A percentile compares a stretch with the other conserved stretches of the same genome.
These are phyloP conservation scores for Rhynchosporium graminicola DNA, from an alignment of 2,329 filamentous ascomycete genomes.

Conservation along the genomic window DNA sequence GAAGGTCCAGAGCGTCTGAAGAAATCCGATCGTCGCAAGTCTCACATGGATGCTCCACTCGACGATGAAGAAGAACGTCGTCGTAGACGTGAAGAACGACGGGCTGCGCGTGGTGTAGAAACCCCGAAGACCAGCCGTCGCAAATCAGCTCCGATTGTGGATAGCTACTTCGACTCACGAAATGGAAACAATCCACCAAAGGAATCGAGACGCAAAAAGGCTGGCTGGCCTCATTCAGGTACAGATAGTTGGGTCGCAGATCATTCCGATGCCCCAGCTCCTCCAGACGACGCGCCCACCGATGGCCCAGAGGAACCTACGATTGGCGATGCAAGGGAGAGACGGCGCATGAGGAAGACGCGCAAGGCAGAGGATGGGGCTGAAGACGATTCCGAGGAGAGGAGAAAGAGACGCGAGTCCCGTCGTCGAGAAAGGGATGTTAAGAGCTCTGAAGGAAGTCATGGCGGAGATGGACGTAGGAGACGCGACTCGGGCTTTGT, in stretches of 20 bases:
- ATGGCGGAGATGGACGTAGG: conserved; percentile 34
- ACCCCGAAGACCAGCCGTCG: conserved; percentile 44
- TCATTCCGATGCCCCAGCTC: conserved; percentile 61
- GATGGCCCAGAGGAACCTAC: conserved; percentile 32
- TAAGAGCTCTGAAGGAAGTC: conserved; percentile 39
- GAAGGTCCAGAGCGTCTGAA: conserved; percentile 46
- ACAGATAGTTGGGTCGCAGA: conserved; percentile 69
- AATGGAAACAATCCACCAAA: conserved; percentile 42
- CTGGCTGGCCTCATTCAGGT: conserved; percentile 62
- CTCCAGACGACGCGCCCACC: conserved; percentile 46
- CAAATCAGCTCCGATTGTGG: conserved; percentile 46
- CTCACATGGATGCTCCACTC: conserved; percentile 46
- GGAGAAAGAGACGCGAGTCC: conserved; percentile 35
- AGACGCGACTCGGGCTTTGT: conserved; percentile 35
- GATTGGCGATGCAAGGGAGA: conserved; percentile 34
- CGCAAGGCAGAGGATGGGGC: conserved; percentile 34
- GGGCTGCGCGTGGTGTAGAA: conserved; percentile 44
- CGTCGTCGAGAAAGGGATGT: conserved; percentile 35
- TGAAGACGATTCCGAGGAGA: conserved; percentile 35
- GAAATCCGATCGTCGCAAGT: conserved; percentile 51
- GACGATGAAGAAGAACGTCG: conserved; percentile 58
- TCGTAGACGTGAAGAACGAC: conserved; percentile 54
- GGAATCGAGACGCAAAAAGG: conserved; percentile 35
- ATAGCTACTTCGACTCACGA: conserved; percentile 50
- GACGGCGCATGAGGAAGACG: conserved; percentile 34